phyloP scores from a whole-genome alignment of 1,139 yeast species.

The Saccharomycopsis hybrid region DNA sequence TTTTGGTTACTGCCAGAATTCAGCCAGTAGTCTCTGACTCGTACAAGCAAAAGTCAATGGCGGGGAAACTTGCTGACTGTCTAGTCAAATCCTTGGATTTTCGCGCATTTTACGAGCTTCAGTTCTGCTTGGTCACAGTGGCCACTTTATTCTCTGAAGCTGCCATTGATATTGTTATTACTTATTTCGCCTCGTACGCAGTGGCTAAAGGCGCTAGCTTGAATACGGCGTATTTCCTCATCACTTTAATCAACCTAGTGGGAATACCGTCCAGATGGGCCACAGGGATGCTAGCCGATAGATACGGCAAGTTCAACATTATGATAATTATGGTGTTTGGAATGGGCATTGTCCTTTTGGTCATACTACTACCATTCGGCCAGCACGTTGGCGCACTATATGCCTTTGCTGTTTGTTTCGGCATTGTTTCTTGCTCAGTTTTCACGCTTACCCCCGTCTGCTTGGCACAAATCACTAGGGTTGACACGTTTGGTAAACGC shows the following conservation, averaged over 20 bases:
- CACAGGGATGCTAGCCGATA: conserved; percentile 45
- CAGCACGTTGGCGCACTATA: conserved; percentile 33
- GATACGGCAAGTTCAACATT: conserved; percentile 46
- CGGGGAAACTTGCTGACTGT: conserved; percentile 4
- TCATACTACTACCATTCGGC: conserved; percentile 52
- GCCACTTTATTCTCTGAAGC: conserved; percentile 45
- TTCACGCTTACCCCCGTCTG: conserved; percentile 43
- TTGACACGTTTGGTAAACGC: conserved; percentile 59
- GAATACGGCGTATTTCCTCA: conserved; percentile 36
- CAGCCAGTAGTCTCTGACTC: conserved; percentile 17
- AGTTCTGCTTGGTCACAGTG: conserved; percentile 35
- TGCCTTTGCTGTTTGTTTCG: conserved; percentile 45
- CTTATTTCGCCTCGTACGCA: conserved; percentile 48
- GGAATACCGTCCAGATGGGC: conserved; percentile 43
- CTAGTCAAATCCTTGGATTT: conserved; percentile 11
- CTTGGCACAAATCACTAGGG: conserved; percentile 56
- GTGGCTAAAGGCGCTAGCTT: conserved; percentile 36
- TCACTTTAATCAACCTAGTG: conserved; percentile 40
- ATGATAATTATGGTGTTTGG: conserved; percentile 36
- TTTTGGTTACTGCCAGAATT: conserved; percentile 40
- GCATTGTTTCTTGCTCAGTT: conserved; percentile 46
- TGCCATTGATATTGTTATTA: conserved; percentile 42
- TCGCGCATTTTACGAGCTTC: conserved; percentile 32
- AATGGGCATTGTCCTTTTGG: conserved; percentile 28
- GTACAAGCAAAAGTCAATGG: conserved; percentile 3